Evolutionary conservation across 371 early-diverging fungal genomes (phyloP).

Genomic region (Rhizopus delemar): DNA sequence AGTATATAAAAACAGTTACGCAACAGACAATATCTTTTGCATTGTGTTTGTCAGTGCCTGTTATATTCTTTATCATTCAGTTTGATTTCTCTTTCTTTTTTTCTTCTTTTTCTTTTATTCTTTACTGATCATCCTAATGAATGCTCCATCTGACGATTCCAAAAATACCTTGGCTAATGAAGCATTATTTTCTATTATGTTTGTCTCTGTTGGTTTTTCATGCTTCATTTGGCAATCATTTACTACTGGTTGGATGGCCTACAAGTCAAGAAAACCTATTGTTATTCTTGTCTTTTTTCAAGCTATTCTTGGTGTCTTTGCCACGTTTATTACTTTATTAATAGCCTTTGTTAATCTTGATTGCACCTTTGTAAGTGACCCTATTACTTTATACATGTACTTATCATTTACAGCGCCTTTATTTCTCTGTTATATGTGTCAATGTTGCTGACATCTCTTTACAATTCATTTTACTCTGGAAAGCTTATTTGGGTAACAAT

Average conservation of each 20-base stretch:
- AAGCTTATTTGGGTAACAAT: conserved; percentile 48
- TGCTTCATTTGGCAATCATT: conserved; percentile 50
- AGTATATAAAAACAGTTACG: no score
- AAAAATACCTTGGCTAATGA: neutral
- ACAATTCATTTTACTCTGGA: conserved; percentile 46
- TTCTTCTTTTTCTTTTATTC: neutral
- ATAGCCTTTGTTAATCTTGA: conserved; percentile 29
- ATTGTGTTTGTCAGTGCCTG: no score
- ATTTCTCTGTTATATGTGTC: conserved; percentile 46
- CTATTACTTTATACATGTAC: neutral
- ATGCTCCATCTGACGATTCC: neutral
- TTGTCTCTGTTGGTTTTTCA: conserved; percentile 40
- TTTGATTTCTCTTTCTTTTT: neutral
- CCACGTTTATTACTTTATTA: conserved; percentile 41
- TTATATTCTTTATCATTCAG: neutral
- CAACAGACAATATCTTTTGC: no score
- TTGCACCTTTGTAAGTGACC: conserved; percentile 43
- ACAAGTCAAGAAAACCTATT: conserved; percentile 39
- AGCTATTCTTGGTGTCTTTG: conserved; percentile 34
- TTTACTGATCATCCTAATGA: neutral
- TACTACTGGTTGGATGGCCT: conserved; percentile 34
- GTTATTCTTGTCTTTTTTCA: conserved; percentile 38
- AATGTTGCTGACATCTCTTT: conserved; percentile 43
- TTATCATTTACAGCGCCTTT: conserved; percentile 23
- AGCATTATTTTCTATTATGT: conserved; percentile 42